Percentiles rank a stretch among this genome's conserved stretches.
These are phyloP conservation scores for Dothiorella sarmentorum DNA, from an alignment of 2,329 filamentous ascomycete genomes.

Conservation along the genomic window DNA sequence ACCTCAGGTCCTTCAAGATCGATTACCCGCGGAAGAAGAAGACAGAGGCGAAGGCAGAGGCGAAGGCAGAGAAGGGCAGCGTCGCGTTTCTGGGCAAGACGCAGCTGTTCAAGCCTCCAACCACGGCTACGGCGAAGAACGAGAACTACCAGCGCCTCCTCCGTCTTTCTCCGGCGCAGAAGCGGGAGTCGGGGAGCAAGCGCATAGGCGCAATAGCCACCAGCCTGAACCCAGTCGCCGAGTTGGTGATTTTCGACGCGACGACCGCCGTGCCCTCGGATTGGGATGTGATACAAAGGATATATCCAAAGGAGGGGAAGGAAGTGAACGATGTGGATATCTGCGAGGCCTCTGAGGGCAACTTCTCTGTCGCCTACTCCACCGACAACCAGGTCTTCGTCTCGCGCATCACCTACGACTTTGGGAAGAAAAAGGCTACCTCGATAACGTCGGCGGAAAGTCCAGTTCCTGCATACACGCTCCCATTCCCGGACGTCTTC, in stretches of 20 bases:
- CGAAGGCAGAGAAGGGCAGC: conserved; percentile 31
- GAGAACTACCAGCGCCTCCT: conserved; percentile 60
- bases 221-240: conserved; percentile 65
- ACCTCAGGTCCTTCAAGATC: conserved; percentile 74
- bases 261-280: conserved; percentile 47
- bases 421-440: conserved; percentile 36
- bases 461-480: conserved; percentile 28
- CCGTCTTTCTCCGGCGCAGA: conserved; percentile 54
- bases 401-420: conserved; percentile 56
- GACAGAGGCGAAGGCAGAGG: conserved; percentile 24
- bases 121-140: conserved; percentile 41
- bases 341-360: conserved; percentile 56
- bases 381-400: conserved; percentile 71
- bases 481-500: conserved; percentile 32
- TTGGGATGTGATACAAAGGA: conserved; percentile 53
- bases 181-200: conserved; percentile 49
- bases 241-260: conserved; percentile 77
- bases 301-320: conserved; percentile 48
- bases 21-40: conserved; percentile 49
- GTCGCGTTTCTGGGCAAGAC: conserved; percentile 50
- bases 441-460: conserved; percentile 30
- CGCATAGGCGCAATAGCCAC: conserved; percentile 77
- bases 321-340: conserved; percentile 71
- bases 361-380: conserved; percentile 75
- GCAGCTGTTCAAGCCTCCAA: conserved; percentile 48